Evolutionary conservation across 1,284 basidiomycete species (phyloP).

Genomic region (Apiotrichum siamense): DNA sequence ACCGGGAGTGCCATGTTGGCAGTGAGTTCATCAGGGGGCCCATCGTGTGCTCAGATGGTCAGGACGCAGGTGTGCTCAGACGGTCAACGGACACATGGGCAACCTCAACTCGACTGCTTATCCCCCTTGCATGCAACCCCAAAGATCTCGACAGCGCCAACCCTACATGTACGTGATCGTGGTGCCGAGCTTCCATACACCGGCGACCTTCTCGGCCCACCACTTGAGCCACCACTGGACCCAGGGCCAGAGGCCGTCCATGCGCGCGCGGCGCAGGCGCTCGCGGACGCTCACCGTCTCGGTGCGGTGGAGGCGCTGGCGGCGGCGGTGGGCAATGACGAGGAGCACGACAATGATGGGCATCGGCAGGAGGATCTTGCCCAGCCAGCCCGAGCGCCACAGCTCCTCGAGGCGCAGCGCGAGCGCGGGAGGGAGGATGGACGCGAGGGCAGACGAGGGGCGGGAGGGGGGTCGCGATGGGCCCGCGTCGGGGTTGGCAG

Average conservation of each 20-base stretch:
- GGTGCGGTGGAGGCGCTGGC: constrained; percentile 1
- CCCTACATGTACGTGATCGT: constrained; percentile 41
- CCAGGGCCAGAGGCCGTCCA: constrained; percentile 19
- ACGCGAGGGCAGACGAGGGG: neutral
- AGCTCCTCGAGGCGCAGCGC: constrained; percentile 9
- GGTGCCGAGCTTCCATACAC: constrained; percentile 42
- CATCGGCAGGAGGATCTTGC: constrained; percentile 5
- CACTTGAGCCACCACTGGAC: constrained; percentile 29
- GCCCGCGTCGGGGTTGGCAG: neutral
- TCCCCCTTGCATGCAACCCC: too few species aligned
- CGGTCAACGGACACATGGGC: too few species aligned
- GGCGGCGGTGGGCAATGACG: constrained; percentile 7
- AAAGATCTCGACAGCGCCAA: too few species aligned
- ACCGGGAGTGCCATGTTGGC: too few species aligned
- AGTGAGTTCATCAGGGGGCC: too few species aligned
- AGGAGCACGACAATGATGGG: constrained; percentile 9
- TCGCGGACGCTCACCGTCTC: constrained; percentile 9
- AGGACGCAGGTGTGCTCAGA: too few species aligned
- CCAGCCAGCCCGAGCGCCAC: constrained; percentile 9
- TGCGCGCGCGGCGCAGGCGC: constrained; percentile 11
- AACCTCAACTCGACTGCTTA: too few species aligned
- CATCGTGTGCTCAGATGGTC: too few species aligned
- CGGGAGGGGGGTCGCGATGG: neutral
- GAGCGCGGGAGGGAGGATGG: constrained; percentile 1
- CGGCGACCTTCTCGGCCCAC: constrained; percentile 37